phyloP scores from a whole-genome alignment of 352 stramenopile genomes.

The Thraustochytrium sp. region DNA sequence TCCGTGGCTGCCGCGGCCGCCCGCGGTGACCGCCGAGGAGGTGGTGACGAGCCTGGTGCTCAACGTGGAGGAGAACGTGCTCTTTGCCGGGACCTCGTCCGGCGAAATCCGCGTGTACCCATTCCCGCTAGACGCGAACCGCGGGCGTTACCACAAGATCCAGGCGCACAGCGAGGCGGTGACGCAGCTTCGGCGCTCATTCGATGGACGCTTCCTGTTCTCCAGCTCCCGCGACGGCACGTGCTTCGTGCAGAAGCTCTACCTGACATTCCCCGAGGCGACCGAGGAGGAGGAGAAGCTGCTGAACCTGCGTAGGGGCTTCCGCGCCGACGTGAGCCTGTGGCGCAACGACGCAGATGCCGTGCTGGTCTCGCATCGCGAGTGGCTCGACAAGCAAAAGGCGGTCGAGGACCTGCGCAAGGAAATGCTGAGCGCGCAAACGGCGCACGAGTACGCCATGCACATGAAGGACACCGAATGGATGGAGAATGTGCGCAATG shows the following conservation, averaged over 20 bases:
- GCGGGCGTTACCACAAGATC: neutral
- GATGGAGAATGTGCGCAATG: slow-evolving; percentile 7
- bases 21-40: neutral
- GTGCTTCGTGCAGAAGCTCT: neutral
- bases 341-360: slow-evolving; percentile 28
- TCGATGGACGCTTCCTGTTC: neutral
- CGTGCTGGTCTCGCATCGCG: slow-evolving; percentile 20
- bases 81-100: slow-evolving; percentile 16
- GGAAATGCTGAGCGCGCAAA: neutral
- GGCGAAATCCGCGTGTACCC: slow-evolving; percentile 2
- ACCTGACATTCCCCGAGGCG: neutral
- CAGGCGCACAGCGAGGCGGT: neutral
- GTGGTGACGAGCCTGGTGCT: neutral
- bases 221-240: slow-evolving; percentile 5
- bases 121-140: neutral
- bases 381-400: neutral
- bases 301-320: neutral
- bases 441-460: slow-evolving; percentile 24
- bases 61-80: neutral
- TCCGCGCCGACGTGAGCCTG: neutral
- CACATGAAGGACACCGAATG: slow-evolving; percentile 33
- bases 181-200: neutral
- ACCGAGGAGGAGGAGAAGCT: neutral
- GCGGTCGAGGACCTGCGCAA: neutral
- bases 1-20: too few species aligned